Evolutionary conservation across 2,329 filamentous ascomycete genomes (phyloP).

Genomic region (Aciculosporium take): DNA sequence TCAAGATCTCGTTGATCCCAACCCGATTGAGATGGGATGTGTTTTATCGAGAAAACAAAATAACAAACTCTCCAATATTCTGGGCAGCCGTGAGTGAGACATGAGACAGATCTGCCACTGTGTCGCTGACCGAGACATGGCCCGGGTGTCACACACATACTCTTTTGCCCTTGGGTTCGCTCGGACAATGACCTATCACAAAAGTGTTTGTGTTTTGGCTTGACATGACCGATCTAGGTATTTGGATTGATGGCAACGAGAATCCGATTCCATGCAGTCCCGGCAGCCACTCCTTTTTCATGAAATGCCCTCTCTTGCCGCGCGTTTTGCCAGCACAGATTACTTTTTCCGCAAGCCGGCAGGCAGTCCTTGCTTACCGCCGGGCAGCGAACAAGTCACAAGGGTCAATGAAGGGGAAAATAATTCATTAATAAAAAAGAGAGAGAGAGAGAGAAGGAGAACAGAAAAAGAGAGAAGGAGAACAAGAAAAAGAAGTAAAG

Average conservation of each 20-base stretch:
- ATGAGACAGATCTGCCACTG: background rate
- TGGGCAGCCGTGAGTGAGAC: too few relatives aligned
- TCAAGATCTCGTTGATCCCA: background rate
- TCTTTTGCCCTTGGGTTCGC: background rate
- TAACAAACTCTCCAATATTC: background rate
- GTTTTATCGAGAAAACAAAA: constrained; percentile 13
- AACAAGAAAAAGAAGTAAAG: too few relatives aligned
- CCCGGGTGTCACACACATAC: background rate
- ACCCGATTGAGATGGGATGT: constrained; percentile 7
- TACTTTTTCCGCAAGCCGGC: background rate
- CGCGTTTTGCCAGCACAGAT: too few relatives aligned
- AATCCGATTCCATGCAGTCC: background rate
- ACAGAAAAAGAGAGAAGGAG: too few relatives aligned
- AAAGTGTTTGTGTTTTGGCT: background rate
- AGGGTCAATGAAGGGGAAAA: background rate
- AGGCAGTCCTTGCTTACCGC: background rate
- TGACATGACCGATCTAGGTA: background rate
- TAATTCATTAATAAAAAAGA: too few relatives aligned
- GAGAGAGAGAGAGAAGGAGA: too few relatives aligned
- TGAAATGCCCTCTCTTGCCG: background rate
- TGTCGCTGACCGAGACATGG: background rate
- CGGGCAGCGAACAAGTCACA: too few relatives aligned
- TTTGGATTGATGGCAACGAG: background rate
- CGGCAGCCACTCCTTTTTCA: background rate
- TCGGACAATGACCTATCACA: background rate